A percentile compares a stretch with the other conserved stretches of the same genome.
Evolutionary conservation across 257 asterid species (phyloP).

Genomic region (Solanum corneliomulleri): DNA sequence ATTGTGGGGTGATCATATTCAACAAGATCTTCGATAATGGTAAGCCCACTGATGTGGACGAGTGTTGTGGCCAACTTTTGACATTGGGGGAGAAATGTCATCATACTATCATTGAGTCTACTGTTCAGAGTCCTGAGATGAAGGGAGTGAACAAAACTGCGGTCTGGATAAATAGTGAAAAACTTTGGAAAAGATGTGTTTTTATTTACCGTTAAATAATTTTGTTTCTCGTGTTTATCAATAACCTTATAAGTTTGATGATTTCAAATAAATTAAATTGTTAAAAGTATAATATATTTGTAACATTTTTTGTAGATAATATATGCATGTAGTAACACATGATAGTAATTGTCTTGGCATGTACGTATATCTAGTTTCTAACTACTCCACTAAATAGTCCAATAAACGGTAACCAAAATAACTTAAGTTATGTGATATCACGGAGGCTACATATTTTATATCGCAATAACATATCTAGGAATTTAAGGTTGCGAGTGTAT

Average conservation of each 20-base stretch:
- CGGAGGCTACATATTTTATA: too few relatives aligned
- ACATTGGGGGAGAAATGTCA: not conserved
- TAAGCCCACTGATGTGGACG: not conserved
- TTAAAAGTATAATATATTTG: too few relatives aligned
- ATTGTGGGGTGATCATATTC: not conserved
- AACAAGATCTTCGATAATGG: not conserved
- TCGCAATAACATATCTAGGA: too few relatives aligned
- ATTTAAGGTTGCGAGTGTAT: too few relatives aligned
- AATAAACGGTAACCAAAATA: too few relatives aligned
- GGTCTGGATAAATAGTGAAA: not conserved
- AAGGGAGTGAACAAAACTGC: not conserved
- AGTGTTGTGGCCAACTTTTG: not conserved
- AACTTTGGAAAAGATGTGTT: not conserved
- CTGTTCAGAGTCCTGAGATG: not conserved
- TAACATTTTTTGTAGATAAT: too few relatives aligned
- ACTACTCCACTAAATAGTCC: not conserved
- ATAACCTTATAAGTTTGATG: not conserved
- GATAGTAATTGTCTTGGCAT: not conserved
- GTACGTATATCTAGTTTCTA: not conserved
- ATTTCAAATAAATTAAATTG: not conserved
- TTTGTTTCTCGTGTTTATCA: not conserved
- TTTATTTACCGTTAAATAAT: not conserved
- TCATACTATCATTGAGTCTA: not conserved
- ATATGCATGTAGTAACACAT: not conserved
- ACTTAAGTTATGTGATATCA: too few relatives aligned